Base-by-base conservation (phyloP, 2,329 filamentous ascomycete genomes). In the Scolecobasidium constrictum region DNA sequence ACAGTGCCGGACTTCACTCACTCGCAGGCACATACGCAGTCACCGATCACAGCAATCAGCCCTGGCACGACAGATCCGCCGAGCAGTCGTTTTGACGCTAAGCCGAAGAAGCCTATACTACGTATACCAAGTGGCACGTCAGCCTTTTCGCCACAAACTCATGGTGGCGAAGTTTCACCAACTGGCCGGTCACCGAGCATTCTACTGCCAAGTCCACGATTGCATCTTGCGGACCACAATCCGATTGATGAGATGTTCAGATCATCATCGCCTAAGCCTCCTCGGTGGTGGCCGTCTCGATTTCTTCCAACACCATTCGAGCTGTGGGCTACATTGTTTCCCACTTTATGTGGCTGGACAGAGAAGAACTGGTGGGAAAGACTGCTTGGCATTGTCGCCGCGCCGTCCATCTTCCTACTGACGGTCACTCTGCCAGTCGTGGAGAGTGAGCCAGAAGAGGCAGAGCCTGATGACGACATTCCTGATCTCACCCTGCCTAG, bases 391-490 rank as follows among this genome's bases (percentile, higher is more conserved):
- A 53, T 92, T 9, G 72, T 93, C 28, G 88, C 88, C 5, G 81
- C 86, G n/a, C 85, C 88, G 1, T 93, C 83, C 52, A 86, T 98
- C 28, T 85, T 98, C 48, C 65, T 96, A 2, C 70, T 98, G 3
- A 90, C 90, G 1, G 78, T 92, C 37, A 98, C 92, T 1, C 62
- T 98, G 4, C 92, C 93, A 0, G 87, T 98, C 1, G 85, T 94
- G 4, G 90, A 96, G 53, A 75, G 75, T 1, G 71, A 75, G 16
- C 69, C 62, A 26, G 57, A 72, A 5, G 73, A 77, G 7, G 62
- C 67, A 2, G 62, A 62, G 4, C 73, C 77, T 11, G 62, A 67
- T 3, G 62, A 62, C 4, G 67, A 71, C 4, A 51, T 58, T 15
- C 46, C 52, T 4, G 58, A 54, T 35, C 48, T 62, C 11, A 57